Evolutionary conservation across 441 rosid genomes (phyloP), one percentile per base, ranked within the genome.

Genomic region (Kokia cookei): DNA sequence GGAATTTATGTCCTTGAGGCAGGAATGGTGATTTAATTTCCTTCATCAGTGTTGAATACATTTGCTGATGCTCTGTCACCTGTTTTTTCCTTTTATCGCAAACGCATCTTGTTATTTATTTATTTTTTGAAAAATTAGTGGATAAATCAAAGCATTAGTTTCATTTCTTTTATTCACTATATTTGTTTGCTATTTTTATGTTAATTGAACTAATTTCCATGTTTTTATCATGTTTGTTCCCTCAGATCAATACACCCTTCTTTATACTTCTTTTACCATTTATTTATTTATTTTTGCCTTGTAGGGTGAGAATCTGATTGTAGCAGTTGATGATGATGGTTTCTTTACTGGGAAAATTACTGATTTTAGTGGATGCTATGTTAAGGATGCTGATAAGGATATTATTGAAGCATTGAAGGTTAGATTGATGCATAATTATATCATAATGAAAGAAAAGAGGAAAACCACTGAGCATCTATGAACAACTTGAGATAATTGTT

Each of bases 241-340:
- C 24, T 68, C 27, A 37, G 7, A 48, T 58, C n/a, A n/a, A 69
- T 8, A 35, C 26, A 58, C 10, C 65, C 24, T 66, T 14, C 58
- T 50, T 50, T n/a, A 7, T 37, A 37, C 50, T 24, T 70, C 47
- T 63, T 58, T 68, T 57, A 51, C 43, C 76, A 72, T 69, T 24
- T 7, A 58, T 61, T 79, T 75, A 78, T 67, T 50, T 65, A 69
- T 54, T 69, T 19, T 61, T 70, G 73, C 55, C 22, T 51, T 76
- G 70, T 75, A 96, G 98, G 98, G 94, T 10, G 98, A 91, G 75
- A 84, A 81, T 72, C 80, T 96, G 80, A 81, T 91, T 43, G 98
- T 96, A 61, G 90, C 98, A 29, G 99, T 96, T 81, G 99, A 96
- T 81, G 98, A 94, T 65, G 99, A 96, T 85, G 99, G 99, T 61